Base-by-base conservation (phyloP, 2,329 filamentous ascomycete genomes). In the Sordariomycetes sp. region DNA sequence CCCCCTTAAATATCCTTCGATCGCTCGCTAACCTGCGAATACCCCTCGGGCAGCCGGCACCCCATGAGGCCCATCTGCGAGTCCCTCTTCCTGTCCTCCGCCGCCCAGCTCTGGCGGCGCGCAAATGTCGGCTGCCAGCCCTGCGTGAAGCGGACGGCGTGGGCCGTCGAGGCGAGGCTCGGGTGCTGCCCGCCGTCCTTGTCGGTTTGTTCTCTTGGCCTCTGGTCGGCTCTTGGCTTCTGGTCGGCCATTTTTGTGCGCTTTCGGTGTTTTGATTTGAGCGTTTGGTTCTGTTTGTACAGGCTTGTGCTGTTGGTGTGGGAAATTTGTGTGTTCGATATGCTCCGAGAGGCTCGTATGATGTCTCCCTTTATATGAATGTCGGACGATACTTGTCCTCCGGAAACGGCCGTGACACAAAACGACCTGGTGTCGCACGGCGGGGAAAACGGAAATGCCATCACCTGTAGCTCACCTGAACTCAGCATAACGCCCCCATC, bases 31-130 rank as follows among this genome's bases (percentile, higher is more conserved):
- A 55, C 63, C 70, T 79, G 76, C 35, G 68, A 74, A 59, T 79
- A 79, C 0, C 76, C 76, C 8, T 71, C 69, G 1, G 69, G 70
- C 1, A 68, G 66, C 64, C 69, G 64, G 59, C 70, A 69, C 37
- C 64, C 65, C 2, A 65, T 67, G 34, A 77, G 70, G 58, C 66
- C 69, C 76, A 80, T 77, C 64, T 80, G 78, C 68, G 79, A 64
- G 58, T 69, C 69, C 61, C 75, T 79, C 67, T 80, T 81, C 67
- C 74, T 74, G 65, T 81, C 80, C 68, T 84, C 76, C 40, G 72
- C 70, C 64, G 71, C 76, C 72, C 76, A 83, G 69, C 78, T 80
- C 66, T 77, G 76, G 53, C 78, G 75, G 11, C 75, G 72, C 3
- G 54, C 34, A 62, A 73, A 20, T n/a, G 24, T 25, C n/a, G 57